Evolutionary conservation across 202 grass and related monocot genomes (phyloP).

Genomic region (Digitaria exilis): DNA sequence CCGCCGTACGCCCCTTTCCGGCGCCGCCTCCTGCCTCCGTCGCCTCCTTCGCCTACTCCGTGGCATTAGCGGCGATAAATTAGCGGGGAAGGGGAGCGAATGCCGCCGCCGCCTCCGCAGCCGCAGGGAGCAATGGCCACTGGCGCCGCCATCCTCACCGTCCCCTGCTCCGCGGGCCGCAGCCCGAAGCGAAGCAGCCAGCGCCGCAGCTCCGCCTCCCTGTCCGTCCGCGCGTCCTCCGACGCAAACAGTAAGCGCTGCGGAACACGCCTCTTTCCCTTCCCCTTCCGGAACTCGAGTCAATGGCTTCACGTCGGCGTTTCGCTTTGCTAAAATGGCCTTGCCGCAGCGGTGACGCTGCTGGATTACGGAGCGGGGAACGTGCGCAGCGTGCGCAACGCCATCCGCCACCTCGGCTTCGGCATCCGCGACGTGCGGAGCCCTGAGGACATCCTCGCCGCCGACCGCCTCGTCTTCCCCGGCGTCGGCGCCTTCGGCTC

Average conservation of each 20-base stretch:
- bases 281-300: constrained; percentile 27
- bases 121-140: constrained; percentile 35
- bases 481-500: constrained; percentile 93
- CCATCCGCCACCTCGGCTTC: constrained; percentile 85
- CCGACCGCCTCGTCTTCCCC: constrained; percentile 80
- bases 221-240: constrained; percentile 43
- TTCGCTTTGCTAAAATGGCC: neutral
- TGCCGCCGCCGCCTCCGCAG: constrained; percentile 34
- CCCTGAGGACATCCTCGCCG: constrained; percentile 81
- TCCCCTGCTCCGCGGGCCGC: constrained; percentile 31
- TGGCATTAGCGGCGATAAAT: neutral
- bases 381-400: constrained; percentile 89
- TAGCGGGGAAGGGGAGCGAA: neutral
- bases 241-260: constrained; percentile 53
- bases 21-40: too few relatives aligned
- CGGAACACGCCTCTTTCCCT: too few relatives aligned
- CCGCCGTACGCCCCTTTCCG: constrained; percentile 21
- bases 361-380: constrained; percentile 95
- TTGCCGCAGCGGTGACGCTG: constrained; percentile 64
- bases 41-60: neutral
- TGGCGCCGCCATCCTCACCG: constrained; percentile 6
- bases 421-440: constrained; percentile 83
- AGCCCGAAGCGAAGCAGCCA: constrained; percentile 27
- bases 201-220: neutral
- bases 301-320: constrained; percentile 3